phyloP scores from a whole-genome alignment of 257 asterid species.

The Ocimum tenuiflorum region DNA sequence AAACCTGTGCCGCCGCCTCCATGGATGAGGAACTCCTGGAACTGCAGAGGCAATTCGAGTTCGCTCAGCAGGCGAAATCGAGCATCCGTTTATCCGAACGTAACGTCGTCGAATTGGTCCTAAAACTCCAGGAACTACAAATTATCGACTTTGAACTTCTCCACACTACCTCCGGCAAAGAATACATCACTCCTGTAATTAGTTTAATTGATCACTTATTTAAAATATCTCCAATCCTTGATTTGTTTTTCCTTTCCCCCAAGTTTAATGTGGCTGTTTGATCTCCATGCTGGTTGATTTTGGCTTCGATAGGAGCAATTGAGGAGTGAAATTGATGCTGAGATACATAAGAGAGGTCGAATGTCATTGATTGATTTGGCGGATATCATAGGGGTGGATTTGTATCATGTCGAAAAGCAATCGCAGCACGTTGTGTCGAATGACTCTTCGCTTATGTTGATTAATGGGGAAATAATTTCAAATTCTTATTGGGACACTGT shows the following conservation, averaged over 20 bases:
- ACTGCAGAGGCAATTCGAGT: slow-evolving; percentile 86
- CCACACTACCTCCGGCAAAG: slow-evolving; percentile 87
- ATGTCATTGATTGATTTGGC: slow-evolving; percentile 81
- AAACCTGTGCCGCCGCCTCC: slow-evolving; percentile 14
- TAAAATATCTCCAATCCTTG: background rate
- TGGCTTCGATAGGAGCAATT: slow-evolving; percentile 60
- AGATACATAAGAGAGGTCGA: slow-evolving; percentile 62
- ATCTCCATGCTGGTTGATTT: slow-evolving; percentile 22
- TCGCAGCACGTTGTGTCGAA: slow-evolving; percentile 57
- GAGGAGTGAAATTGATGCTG: slow-evolving; percentile 64
- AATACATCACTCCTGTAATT: slow-evolving; percentile 83
- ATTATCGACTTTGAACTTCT: slow-evolving; percentile 95
- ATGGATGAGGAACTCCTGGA: slow-evolving; percentile 94
- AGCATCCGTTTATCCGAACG: slow-evolving; percentile 85
- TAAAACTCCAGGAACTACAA: slow-evolving; percentile 73
- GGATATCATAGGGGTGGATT: slow-evolving; percentile 63
- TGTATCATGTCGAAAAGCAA: slow-evolving; percentile 87
- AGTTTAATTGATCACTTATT: background rate
- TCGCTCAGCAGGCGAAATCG: slow-evolving; percentile 92
- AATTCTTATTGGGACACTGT: slow-evolving; percentile 76
- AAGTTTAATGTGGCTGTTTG: slow-evolving; percentile 1
- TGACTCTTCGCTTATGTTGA: slow-evolving; percentile 62
- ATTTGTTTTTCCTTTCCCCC: background rate
- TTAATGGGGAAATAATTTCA: slow-evolving; percentile 86
- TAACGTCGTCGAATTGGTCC: slow-evolving; percentile 93